A percentile compares a stretch with the other conserved stretches of the same genome.
Evolutionary conservation across 169 alveolate species (phyloP).

Genomic region (Plasmodium vivax): DNA sequence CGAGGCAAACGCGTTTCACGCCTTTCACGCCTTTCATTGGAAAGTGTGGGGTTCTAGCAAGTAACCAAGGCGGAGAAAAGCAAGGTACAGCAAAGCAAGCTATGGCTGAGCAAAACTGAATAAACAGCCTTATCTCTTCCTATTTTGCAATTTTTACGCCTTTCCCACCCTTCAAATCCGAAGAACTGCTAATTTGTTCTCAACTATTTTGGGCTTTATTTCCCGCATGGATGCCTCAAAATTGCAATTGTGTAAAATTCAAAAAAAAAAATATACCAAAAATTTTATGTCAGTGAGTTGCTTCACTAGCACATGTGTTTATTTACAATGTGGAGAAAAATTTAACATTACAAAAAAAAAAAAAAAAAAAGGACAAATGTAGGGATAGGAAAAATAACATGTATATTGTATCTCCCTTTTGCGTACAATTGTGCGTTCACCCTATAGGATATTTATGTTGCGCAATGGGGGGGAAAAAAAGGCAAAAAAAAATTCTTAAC

Average conservation of each 20-base stretch:
- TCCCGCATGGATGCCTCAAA: background rate
- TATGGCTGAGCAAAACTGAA: background rate
- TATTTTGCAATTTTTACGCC: background rate
- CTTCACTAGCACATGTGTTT: background rate
- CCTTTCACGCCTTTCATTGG: conserved; percentile 71
- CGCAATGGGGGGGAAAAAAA: background rate
- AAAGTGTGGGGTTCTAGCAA: background rate
- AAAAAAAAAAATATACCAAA: background rate
- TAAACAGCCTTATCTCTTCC: background rate
- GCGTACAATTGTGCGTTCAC: background rate
- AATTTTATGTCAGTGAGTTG: background rate
- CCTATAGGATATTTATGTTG: background rate
- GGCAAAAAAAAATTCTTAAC: background rate
- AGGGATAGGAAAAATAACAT: background rate
- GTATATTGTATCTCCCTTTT: background rate
- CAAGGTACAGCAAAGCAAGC: background rate
- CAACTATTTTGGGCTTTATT: background rate
- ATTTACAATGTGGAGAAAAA: background rate
- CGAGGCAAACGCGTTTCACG: conserved; percentile 24
- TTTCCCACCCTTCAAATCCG: background rate
- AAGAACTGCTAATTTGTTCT: background rate
- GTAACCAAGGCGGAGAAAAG: background rate
- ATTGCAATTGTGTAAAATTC: background rate
- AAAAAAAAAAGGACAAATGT: background rate
- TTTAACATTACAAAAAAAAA: background rate